Evolutionary conservation across 2,329 filamentous ascomycete species (phyloP), one percentile per base, ranked within the genome.

Genomic region (Domatiomyces globalis): DNA sequence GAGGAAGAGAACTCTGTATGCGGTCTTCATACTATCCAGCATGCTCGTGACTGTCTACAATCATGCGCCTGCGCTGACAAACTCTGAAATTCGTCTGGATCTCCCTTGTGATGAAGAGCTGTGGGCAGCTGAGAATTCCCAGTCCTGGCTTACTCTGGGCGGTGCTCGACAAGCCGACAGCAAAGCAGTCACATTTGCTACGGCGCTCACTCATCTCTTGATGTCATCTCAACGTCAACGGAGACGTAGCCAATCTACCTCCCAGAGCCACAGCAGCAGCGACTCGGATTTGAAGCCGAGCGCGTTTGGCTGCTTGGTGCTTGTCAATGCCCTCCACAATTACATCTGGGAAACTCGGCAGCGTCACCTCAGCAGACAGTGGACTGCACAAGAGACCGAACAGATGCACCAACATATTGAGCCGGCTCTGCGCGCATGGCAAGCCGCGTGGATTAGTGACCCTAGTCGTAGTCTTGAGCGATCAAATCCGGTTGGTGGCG

Each of bases 341-440:
- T 95, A 95, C 67, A 95, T 96, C 45, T 96, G 92, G 92, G 90
- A 96, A 68, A 95, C 89, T 0, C 78, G 90, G 20, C 89, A 95
- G 67, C 77, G 88, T 49, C 89, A 95, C 60, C 83, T 89, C 60
- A 88, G 85, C 60, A 83, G 87, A 56, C 75, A 87, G 47, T 95
- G 90, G 90, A 94, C 88, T 1, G 80, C 83, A 33, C 84, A 90
- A 58, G 90, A 96, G 67, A 94, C 87, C 0, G 89, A 96, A 59
- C 87, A 88, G 57, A 94, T 96, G 88, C 89, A 95, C 65, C 80
- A 85, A 1, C 88, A 95, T 63, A 94, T 96, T 52, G 89, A 95
- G 66, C 90, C 90, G 9, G 90, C 90, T 2, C 72, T 98, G 55
- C 85, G 88, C 65, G 89, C 90, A 6, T 98, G 92, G 92, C 87